Conservation (phyloP, 805 yeast genomes). For the Ogataea ramenticola region DNA sequence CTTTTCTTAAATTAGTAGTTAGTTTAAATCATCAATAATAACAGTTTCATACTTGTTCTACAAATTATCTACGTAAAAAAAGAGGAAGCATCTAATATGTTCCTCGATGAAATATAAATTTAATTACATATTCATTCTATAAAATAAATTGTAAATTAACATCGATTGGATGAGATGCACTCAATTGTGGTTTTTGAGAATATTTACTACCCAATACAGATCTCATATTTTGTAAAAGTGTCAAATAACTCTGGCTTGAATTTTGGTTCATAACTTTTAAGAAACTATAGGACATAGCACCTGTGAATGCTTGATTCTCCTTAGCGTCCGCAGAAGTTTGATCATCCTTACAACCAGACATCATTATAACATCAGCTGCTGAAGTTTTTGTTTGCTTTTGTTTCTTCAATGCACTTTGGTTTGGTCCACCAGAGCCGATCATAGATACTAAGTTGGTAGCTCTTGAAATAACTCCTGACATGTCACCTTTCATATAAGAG, state of each 20-base stretch:
- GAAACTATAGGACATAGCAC: slow-evolving; percentile 74
- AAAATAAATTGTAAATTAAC: slow-evolving; percentile 3
- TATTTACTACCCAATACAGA: slow-evolving; percentile 46
- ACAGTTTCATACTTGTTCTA: too few species aligned
- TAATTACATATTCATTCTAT: not conserved
- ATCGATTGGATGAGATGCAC: slow-evolving; percentile 59
- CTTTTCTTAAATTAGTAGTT: too few species aligned
- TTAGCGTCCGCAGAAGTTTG: slow-evolving; percentile 75
- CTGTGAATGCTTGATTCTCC: slow-evolving; percentile 57
- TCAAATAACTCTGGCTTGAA: slow-evolving; percentile 54
- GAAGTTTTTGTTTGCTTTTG: slow-evolving; percentile 50
- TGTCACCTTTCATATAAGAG: slow-evolving; percentile 50
- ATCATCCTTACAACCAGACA: slow-evolving; percentile 68
- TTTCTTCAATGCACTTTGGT: slow-evolving; percentile 25
- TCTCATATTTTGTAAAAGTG: slow-evolving; percentile 60
- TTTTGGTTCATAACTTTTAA: slow-evolving; percentile 45
- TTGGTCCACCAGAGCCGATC: slow-evolving; percentile 31
- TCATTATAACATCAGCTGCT: slow-evolving; percentile 60
- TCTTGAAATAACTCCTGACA: slow-evolving; percentile 29
- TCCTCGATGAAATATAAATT: not conserved
- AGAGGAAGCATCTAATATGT: not conserved
- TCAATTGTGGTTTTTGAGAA: slow-evolving; percentile 66
- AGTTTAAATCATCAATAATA: too few species aligned
- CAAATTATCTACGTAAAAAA: too few species aligned
- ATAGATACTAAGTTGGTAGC: slow-evolving; percentile 35